A percentile compares a stretch with the other conserved stretches of the same genome.
These are phyloP conservation scores for Aspergillus arachidicola DNA, from an alignment of 2,329 filamentous ascomycete species.

Conservation along the genomic window DNA sequence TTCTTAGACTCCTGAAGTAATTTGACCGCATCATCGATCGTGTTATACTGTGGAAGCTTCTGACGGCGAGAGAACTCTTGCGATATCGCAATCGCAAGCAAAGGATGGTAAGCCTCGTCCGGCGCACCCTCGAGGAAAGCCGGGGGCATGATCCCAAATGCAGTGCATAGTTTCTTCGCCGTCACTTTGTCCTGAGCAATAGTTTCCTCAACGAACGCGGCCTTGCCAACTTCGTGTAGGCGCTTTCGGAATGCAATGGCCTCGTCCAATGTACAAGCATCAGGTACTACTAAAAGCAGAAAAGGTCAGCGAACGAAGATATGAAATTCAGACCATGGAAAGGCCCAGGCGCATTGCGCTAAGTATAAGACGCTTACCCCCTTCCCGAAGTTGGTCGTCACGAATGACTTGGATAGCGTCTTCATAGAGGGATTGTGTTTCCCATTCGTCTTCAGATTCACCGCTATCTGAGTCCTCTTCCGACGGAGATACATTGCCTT, in stretches of 20 bases:
- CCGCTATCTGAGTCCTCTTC: constrained; percentile 41
- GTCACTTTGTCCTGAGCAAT: constrained; percentile 70
- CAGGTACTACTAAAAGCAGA: constrained; percentile 40
- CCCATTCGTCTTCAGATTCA: constrained; percentile 53
- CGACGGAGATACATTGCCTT: constrained; percentile 36
- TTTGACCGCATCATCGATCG: constrained; percentile 80
- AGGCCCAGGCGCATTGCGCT: constrained; percentile 16
- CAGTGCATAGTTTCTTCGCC: constrained; percentile 81
- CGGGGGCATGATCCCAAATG: constrained; percentile 77
- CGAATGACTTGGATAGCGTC: constrained; percentile 63
- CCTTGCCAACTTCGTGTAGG: constrained; percentile 75
- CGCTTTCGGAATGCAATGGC: constrained; percentile 68
- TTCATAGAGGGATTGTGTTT: constrained; percentile 65
- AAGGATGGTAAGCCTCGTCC: constrained; percentile 74
- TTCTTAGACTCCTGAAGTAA: constrained; percentile 75
- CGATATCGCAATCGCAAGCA: constrained; percentile 76
- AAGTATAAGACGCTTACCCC: constrained; percentile 47
- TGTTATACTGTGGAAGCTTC: constrained; percentile 79
- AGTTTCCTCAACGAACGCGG: constrained; percentile 73
- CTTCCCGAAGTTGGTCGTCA: constrained; percentile 52
- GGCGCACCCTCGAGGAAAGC: constrained; percentile 69
- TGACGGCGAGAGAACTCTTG: constrained; percentile 80
- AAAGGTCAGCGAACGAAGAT: constrained; percentile 2
- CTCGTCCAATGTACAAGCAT: constrained; percentile 69
- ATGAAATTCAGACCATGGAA: constrained; percentile 9